Base-by-base conservation (phyloP, 495 filamentous ascomycete species). In the Penicillium chermesinum region DNA sequence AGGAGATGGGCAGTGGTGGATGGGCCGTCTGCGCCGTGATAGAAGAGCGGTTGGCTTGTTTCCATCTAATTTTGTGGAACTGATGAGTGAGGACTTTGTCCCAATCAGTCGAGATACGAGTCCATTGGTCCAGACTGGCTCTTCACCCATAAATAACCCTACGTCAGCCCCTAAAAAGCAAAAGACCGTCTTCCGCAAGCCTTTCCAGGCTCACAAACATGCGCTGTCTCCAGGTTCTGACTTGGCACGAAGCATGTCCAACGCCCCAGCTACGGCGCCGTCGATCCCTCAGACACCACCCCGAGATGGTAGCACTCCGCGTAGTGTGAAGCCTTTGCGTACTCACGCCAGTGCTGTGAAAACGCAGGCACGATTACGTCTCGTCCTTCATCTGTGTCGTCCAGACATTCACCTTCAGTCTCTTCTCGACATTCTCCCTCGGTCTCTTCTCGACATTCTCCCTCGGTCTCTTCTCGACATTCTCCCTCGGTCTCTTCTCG, bases 1-100 rank as follows among this genome's bases (percentile, higher is more conserved):
- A 2, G 93, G 93, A 43, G 93, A 98, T 69, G 94, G 94, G 20
- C 87, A 86, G 44, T 98, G 93, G 94, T 98, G 93, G 93, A 95
- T 88, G 71, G 93, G 93, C 19, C 82, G 91, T 39, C 63, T 97
- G 61, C 83, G 81, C 53, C 80, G 94, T 47, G 93, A 97, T 64
- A 82, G 84, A 62, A 79, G 88, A 49, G 89, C 90, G 55, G 81
- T 95, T 53, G 93, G 93, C 38, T 68, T 93, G 16, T 98, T 98
- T 58, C 93, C 93, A 2, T 96, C 91, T 36, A 98, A 98, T 65
- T 98, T 96, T 63, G 93, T 98, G 50, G 82, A 94, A 58, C 80
- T 97, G 3, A 74, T 98, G 34, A 83, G 87, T 38, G 86, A 94
- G 42, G 77, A 78, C 60, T 95, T 95, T 63, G 82, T 85, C 22